phyloP scores from a whole-genome alignment of 768 basidiomycete genomes.

The Kwoniella pini region DNA sequence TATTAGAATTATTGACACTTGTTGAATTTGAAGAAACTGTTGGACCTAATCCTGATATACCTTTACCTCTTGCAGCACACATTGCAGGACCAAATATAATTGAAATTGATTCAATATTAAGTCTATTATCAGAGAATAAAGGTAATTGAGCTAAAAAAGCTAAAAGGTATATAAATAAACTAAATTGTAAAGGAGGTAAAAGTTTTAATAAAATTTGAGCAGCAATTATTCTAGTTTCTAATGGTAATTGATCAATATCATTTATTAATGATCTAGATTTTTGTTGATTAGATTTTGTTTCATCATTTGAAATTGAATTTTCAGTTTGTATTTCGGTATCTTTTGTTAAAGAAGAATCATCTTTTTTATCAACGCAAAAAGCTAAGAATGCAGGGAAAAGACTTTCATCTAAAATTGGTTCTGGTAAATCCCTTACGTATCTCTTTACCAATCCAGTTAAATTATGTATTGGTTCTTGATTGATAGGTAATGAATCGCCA shows the following conservation, averaged over 20 bases:
- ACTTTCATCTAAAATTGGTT: conserved; percentile 58
- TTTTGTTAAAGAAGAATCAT: not conserved
- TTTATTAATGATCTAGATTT: conserved; percentile 3
- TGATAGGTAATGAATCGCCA: conserved; percentile 33
- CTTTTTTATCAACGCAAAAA: conserved; percentile 50
- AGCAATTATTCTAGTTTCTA: conserved; percentile 51
- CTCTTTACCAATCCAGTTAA: conserved; percentile 56
- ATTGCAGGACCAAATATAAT: conserved; percentile 59
- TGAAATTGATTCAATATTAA: conserved; percentile 59
- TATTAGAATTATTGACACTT: not conserved
- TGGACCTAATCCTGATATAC: conserved; percentile 43
- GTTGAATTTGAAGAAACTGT: not conserved
- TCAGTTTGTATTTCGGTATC: not conserved
- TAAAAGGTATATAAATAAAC: conserved; percentile 72
- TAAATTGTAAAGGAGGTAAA: conserved; percentile 61
- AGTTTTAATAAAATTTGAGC: conserved; percentile 62
- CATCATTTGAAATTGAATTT: not conserved
- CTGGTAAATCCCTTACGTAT: conserved; percentile 60
- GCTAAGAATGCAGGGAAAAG: conserved; percentile 58
- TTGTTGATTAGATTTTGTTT: not conserved
- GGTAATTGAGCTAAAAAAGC: conserved; percentile 68
- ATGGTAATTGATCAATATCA: conserved; percentile 6
- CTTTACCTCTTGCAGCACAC: conserved; percentile 34
- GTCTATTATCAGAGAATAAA: conserved; percentile 60
- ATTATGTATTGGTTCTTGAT: conserved; percentile 41